Conservation (phyloP, 2,329 filamentous ascomycete genomes). For the Colletotrichum sansevieriae region DNA sequence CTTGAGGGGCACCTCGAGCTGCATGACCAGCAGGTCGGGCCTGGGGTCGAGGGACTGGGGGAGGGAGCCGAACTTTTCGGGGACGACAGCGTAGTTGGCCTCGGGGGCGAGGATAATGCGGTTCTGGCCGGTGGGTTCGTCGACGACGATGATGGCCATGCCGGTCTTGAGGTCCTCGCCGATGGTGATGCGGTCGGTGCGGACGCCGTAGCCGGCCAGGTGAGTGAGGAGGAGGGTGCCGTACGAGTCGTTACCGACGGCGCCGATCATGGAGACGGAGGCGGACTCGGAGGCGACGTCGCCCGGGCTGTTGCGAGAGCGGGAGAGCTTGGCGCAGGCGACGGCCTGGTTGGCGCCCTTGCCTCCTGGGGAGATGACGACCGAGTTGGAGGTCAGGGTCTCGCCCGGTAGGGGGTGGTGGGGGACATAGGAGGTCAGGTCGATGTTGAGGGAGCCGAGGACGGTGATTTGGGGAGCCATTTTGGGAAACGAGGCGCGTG, state of each 20-base stretch:
- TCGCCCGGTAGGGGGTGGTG: conserved; percentile 88
- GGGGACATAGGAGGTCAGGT: conserved; percentile 89
- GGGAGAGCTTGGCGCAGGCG: conserved; percentile 85
- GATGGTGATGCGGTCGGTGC: conserved; percentile 64
- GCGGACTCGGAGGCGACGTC: conserved; percentile 52
- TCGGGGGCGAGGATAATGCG: conserved; percentile 80
- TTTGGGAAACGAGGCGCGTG: conserved; percentile 3
- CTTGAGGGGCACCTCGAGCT: conserved; percentile 80
- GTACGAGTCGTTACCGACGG: conserved; percentile 78
- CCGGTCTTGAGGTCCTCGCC: conserved; percentile 68
- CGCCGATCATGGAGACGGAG: conserved; percentile 78
- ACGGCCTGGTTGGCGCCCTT: conserved; percentile 98
- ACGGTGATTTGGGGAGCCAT: conserved; percentile 74
- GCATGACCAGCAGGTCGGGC: conserved; percentile 78
- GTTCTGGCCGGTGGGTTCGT: conserved; percentile 80
- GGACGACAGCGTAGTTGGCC: conserved; percentile 70
- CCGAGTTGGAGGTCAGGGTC: conserved; percentile 84
- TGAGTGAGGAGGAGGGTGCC: conserved; percentile 69
- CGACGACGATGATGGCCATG: conserved; percentile 81
- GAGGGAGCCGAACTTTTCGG: conserved; percentile 52
- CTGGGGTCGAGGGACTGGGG: conserved; percentile 46
- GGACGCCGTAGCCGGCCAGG: conserved; percentile 72
- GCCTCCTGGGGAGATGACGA: conserved; percentile 85
- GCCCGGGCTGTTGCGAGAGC: conserved; percentile 51
- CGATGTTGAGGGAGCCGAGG: conserved; percentile 93